phyloP scores from a whole-genome alignment of 1,139 yeast species.

The Torulaspora globosa region DNA sequence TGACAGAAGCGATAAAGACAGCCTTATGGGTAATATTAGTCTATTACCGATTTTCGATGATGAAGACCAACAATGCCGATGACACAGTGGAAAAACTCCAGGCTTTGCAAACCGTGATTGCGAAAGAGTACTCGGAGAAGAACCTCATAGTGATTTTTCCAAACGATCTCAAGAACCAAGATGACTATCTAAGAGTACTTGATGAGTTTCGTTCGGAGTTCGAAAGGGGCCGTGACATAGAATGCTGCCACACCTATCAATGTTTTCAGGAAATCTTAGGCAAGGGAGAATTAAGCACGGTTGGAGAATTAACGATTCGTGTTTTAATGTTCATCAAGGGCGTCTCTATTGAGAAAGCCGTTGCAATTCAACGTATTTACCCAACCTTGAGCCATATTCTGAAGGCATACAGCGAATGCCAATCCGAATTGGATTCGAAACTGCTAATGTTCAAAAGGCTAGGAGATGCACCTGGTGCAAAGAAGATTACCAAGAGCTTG shows the following conservation, averaged over 20 bases:
- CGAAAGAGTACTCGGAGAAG: conserved; percentile 38
- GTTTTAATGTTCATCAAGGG: conserved; percentile 81
- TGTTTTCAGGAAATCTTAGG: conserved; percentile 67
- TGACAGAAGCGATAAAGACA: conserved; percentile 67
- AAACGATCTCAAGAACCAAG: conserved; percentile 47
- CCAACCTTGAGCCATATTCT: conserved; percentile 34
- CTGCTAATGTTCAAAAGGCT: conserved; percentile 45
- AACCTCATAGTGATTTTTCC: conserved; percentile 50
- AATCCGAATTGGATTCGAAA: conserved; percentile 40
- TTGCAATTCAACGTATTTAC: conserved; percentile 54
- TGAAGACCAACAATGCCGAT: conserved; percentile 66
- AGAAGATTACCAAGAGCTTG: conserved; percentile 54
- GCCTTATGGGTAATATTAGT: conserved; percentile 71
- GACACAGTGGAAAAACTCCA: conserved; percentile 67
- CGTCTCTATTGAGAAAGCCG: conserved; percentile 78
- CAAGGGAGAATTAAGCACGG: conserved; percentile 66
- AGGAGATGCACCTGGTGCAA: conserved; percentile 53
- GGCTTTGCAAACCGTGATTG: conserved; percentile 51
- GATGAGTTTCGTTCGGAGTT: conserved; percentile 45
- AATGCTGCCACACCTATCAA: conserved; percentile 60
- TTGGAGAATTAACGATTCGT: conserved; percentile 68
- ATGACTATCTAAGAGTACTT: conserved; percentile 46
- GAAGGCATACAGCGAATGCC: conserved; percentile 40
- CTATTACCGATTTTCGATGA: conserved; percentile 61
- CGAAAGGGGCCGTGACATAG: conserved; percentile 37